phyloP scores from a whole-genome alignment of 192 early-diverging fungal genomes.

The Chytriomyces sp. region DNA sequence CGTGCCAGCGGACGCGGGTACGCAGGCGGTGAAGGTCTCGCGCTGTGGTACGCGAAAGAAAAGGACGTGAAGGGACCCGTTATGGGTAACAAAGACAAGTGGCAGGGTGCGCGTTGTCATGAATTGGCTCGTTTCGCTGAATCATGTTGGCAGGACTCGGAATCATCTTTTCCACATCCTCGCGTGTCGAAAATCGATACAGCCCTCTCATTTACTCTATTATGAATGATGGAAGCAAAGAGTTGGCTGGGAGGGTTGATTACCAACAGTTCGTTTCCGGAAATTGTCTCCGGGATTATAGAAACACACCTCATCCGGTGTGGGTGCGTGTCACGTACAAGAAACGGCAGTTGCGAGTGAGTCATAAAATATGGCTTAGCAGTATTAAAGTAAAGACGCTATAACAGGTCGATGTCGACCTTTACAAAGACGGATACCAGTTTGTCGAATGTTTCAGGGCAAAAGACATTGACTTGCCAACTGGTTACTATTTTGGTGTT shows the following conservation, averaged over 20 bases:
- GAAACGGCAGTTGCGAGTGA: slow-evolving; percentile 50
- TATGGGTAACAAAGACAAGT: slow-evolving; percentile 68
- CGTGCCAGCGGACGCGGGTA: slow-evolving; percentile 57
- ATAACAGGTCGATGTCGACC: slow-evolving; percentile 51
- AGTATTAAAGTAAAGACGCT: no score
- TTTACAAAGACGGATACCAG: slow-evolving; percentile 50
- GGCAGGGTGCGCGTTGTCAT: slow-evolving; percentile 46
- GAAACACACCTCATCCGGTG: slow-evolving; percentile 60
- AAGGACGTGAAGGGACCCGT: slow-evolving; percentile 53
- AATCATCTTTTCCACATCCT: slow-evolving; percentile 18
- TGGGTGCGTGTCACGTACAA: slow-evolving; percentile 65
- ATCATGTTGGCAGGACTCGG: slow-evolving; percentile 16
- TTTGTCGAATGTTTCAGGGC: slow-evolving; percentile 61
- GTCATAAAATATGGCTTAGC: background rate
- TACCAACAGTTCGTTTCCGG: slow-evolving; percentile 35
- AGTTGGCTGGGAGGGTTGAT: slow-evolving; percentile 48
- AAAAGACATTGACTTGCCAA: slow-evolving; percentile 58
- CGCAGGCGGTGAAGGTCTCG: slow-evolving; percentile 73
- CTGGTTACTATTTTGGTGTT: slow-evolving; percentile 76
- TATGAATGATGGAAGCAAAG: slow-evolving; percentile 65
- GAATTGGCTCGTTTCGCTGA: slow-evolving; percentile 18
- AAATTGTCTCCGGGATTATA: slow-evolving; percentile 68
- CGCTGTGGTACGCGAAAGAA: slow-evolving; percentile 79
- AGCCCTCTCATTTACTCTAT: slow-evolving; percentile 60
- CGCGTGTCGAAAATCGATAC: slow-evolving; percentile 41